These are phyloP conservation scores for Nakaseomyces bracarensis DNA, from an alignment of 1,139 yeast species.

Conservation along the genomic window DNA sequence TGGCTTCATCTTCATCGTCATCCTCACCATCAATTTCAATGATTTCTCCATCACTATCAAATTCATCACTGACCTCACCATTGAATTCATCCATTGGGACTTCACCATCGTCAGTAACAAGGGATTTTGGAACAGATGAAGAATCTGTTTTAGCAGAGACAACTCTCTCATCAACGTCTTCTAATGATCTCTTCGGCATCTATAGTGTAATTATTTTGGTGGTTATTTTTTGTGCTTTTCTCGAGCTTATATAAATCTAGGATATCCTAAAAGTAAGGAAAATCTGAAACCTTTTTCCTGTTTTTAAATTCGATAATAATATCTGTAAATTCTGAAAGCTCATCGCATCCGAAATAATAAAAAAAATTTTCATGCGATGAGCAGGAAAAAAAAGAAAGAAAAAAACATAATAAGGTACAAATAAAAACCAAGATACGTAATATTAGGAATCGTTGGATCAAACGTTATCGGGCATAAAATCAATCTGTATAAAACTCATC, in stretches of 20 bases:
- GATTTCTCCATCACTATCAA: constrained; percentile 86
- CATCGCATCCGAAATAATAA: constrained; percentile 12
- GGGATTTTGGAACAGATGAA: constrained; percentile 31
- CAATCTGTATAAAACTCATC: not conserved
- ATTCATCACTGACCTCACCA: constrained; percentile 92
- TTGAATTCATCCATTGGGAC: constrained; percentile 84
- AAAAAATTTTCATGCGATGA: constrained; percentile 8
- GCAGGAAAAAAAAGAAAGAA: not conserved
- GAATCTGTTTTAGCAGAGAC: constrained; percentile 34
- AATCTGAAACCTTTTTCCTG: too few species aligned
- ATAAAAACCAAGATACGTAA: not conserved
- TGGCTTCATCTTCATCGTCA: constrained; percentile 41
- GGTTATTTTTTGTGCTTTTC: too few species aligned
- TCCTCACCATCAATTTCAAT: constrained; percentile 70
- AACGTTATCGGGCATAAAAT: not conserved
- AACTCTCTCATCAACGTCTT: constrained; percentile 32
- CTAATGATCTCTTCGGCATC: constrained; percentile 61
- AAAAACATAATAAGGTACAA: not conserved
- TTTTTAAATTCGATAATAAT: not conserved
- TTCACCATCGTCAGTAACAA: constrained; percentile 35
- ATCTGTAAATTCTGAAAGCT: constrained; percentile 7
- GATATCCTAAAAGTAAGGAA: too few species aligned
- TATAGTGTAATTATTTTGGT: not conserved
- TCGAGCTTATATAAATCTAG: too few species aligned
- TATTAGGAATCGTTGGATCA: not conserved